These are phyloP conservation scores for Phialophora tarda DNA, from an alignment of 2,329 filamentous ascomycete genomes.

Conservation along the genomic window DNA sequence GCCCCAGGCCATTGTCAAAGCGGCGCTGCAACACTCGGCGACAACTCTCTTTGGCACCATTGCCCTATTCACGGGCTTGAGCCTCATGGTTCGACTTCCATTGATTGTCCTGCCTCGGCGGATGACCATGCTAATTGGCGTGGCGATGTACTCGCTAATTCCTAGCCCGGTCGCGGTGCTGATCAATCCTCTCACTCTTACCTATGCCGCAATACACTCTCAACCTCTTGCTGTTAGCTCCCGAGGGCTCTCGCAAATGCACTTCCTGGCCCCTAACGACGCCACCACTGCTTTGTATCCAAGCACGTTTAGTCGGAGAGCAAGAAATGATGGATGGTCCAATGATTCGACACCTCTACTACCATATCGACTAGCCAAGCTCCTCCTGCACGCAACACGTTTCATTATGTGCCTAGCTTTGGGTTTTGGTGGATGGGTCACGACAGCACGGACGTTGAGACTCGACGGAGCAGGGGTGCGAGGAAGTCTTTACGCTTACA, in stretches of 20 bases:
- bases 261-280: conserved; percentile 74
- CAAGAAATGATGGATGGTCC: conserved; percentile 42
- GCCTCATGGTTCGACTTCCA: conserved; percentile 80
- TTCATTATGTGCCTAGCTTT: conserved; percentile 89
- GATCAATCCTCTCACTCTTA: conserved; percentile 89
- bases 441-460: conserved; percentile 78
- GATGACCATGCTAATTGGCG: conserved; percentile 69
- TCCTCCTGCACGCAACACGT: conserved; percentile 86
- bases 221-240: conserved; percentile 79
- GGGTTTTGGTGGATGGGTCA: conserved; percentile 96
- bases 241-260: conserved; percentile 78
- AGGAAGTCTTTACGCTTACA: conserved; percentile 91
- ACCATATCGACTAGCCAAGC: conserved; percentile 87
- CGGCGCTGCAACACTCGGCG: conserved; percentile 78
- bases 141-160: conserved; percentile 78
- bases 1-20: conserved; percentile 79
- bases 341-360: conserved; percentile 62
- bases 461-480: conserved; percentile 63
- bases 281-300: conserved; percentile 70
- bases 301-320: conserved; percentile 43
- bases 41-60: conserved; percentile 92
- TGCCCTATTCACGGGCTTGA: conserved; percentile 81
- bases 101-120: conserved; percentile 81
- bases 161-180: conserved; percentile 84
- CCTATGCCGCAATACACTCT: conserved; percentile 92